Percentiles rank a stretch among this genome's conserved stretches.
phyloP scores from a whole-genome alignment of 2,329 filamentous ascomycete genomes.

The Aspergillus neoniger region DNA sequence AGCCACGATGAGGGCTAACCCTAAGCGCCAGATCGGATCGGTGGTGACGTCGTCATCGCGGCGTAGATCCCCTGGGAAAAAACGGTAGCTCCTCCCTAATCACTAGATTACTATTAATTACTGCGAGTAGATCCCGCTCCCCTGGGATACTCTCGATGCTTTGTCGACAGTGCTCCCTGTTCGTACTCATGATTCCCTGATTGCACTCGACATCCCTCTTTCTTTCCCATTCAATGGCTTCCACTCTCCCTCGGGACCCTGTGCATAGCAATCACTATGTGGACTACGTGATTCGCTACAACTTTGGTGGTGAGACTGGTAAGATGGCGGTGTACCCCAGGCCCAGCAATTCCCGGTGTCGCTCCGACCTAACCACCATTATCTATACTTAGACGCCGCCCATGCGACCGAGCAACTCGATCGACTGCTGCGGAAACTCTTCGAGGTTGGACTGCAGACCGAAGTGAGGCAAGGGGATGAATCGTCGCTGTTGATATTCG shows the following conservation, averaged over 20 bases:
- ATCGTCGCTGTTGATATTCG: slow-evolving; percentile 78
- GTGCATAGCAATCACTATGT: slow-evolving; percentile 65
- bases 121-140: not conserved
- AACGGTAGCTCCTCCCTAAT: not conserved
- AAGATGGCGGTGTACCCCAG: slow-evolving; percentile 25
- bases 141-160: not conserved
- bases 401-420: slow-evolving; percentile 75
- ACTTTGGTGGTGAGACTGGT: slow-evolving; percentile 69
- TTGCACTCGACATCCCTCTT: not conserved
- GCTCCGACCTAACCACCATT: slow-evolving; percentile 9
- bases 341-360: not conserved
- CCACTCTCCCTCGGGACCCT: slow-evolving; percentile 27
- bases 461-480: slow-evolving; percentile 82
- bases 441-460: slow-evolving; percentile 76
- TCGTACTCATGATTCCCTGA: not conserved
- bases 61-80: not conserved
- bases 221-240: slow-evolving; percentile 27
- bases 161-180: not conserved
- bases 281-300: slow-evolving; percentile 86
- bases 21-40: slow-evolving; percentile 2
- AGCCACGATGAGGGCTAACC: slow-evolving; percentile 10
- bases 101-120: not conserved
- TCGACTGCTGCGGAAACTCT: slow-evolving; percentile 74
- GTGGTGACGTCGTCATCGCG: slow-evolving; percentile 11
- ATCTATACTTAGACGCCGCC: slow-evolving; percentile 56